A percentile compares a stretch with the other conserved stretches of the same genome.
phyloP scores from a whole-genome alignment of 139 green algal genomes.

The Chlamydomonas schloesseri region DNA sequence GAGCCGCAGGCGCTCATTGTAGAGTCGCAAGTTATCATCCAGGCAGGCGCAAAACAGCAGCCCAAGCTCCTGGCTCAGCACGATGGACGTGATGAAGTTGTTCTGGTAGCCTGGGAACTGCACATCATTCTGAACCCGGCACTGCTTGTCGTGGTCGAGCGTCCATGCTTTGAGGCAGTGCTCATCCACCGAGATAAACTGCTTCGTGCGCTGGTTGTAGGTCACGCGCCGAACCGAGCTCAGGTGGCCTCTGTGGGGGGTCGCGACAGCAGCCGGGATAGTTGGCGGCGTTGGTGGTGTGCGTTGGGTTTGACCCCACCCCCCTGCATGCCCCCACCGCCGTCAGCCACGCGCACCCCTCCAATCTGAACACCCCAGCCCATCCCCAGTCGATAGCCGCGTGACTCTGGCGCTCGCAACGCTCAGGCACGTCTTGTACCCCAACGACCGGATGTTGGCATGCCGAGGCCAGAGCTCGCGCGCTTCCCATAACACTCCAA shows the following conservation, averaged over 20 bases:
- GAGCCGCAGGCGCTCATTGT: conserved; percentile 56
- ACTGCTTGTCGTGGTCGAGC: conserved; percentile 22
- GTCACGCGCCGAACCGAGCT: conserved; percentile 28
- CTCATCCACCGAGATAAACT: conserved; percentile 57
- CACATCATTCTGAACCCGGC: conserved; percentile 38
- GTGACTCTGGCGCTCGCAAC: too few relatives aligned
- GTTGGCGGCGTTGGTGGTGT: too few relatives aligned
- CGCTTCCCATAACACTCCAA: too few relatives aligned
- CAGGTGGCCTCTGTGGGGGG: conserved; percentile 29
- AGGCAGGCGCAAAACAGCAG: conserved; percentile 54
- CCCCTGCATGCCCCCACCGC: too few relatives aligned
- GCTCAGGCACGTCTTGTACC: too few relatives aligned
- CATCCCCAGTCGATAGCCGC: too few relatives aligned
- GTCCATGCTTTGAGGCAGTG: conserved; percentile 47
- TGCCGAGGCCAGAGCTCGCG: too few relatives aligned
- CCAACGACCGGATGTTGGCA: too few relatives aligned
- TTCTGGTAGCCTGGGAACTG: conserved; percentile 42
- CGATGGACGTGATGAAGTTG: conserved; percentile 47
- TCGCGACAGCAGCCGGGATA: too few relatives aligned
- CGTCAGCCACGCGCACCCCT: too few relatives aligned
- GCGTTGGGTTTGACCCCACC: too few relatives aligned
- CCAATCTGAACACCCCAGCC: too few relatives aligned
- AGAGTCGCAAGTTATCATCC: conserved; percentile 54
- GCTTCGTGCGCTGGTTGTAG: conserved; percentile 27
- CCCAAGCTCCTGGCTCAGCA: conserved; percentile 40